These are phyloP conservation scores for Sclerotinia sclerotiorum DNA, from an alignment of 2,329 filamentous ascomycete genomes.

Conservation along the genomic window DNA sequence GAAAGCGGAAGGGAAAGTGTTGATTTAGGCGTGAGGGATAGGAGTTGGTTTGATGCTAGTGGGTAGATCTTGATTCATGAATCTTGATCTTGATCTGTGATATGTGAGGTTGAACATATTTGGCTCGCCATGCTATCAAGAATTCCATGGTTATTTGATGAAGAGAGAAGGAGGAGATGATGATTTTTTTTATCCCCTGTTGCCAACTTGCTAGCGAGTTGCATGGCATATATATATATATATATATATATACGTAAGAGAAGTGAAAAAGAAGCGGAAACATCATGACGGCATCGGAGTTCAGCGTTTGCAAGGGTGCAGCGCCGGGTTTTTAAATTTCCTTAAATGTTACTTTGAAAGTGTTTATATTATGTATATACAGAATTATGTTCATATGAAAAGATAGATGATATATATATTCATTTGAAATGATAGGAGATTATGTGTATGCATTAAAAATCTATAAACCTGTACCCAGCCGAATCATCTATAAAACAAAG, in stretches of 20 bases:
- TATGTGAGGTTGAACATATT: too few relatives aligned
- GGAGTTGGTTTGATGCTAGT: slow-evolving; percentile 18
- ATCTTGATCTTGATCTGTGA: not conserved
- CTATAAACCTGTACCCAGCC: not conserved
- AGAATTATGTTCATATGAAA: not conserved
- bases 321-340: slow-evolving; percentile 5
- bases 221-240: not conserved
- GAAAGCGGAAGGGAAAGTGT: not conserved
- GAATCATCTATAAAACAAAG: not conserved
- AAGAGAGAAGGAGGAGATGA: not conserved
- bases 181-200: not conserved
- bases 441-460: slow-evolving; percentile 1
- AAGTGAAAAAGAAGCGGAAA: not conserved
- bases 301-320: slow-evolving; percentile 3
- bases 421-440: not conserved
- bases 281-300: not conserved
- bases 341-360: not conserved
- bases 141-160: not conserved
- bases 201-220: not conserved
- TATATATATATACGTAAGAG: not conserved
- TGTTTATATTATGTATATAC: not conserved
- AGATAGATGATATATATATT: not conserved
- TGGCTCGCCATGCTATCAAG: not conserved
- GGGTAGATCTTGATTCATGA: not conserved
- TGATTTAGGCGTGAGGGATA: not conserved